These are phyloP conservation scores for Thalassiosira mediterranea DNA, from an alignment of 352 stramenopile genomes.

Conservation along the genomic window DNA sequence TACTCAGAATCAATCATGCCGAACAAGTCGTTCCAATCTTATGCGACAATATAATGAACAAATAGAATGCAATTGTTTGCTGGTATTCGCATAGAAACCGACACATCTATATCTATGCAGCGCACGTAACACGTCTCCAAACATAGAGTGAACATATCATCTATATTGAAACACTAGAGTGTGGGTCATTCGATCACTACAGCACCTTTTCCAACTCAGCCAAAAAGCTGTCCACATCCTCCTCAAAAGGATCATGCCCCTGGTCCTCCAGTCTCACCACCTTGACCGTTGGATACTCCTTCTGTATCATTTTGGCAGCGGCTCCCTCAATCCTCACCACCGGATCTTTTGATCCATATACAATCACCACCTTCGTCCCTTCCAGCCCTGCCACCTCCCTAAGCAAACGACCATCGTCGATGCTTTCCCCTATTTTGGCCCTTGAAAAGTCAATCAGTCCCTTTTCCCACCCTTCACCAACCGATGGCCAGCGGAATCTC, in stretches of 20 bases:
- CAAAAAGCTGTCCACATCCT: constrained; percentile 64
- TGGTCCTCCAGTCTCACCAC: constrained; percentile 53
- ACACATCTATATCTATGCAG: no score
- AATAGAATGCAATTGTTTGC: no score
- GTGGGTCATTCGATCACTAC: no score
- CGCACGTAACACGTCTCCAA: no score
- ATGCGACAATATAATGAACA: no score
- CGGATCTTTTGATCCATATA: constrained; percentile 62
- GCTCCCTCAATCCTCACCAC: constrained; percentile 47
- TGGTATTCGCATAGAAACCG: no score
- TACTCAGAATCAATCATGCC: no score
- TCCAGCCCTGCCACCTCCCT: constrained; percentile 47
- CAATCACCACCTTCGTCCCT: constrained; percentile 59
- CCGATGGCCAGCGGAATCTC: constrained; percentile 77
- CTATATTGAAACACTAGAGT: no score
- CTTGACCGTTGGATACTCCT: constrained; percentile 25
- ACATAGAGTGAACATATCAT: no score
- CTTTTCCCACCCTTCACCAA: constrained; percentile 74
- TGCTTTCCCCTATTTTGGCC: constrained; percentile 24
- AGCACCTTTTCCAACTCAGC: constrained; percentile 31
- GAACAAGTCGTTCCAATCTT: no score
- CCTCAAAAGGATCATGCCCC: constrained; percentile 81
- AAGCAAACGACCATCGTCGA: constrained; percentile 54
- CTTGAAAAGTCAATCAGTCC: constrained; percentile 68
- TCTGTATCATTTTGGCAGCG: constrained; percentile 25